phyloP scores from a whole-genome alignment of 2,329 filamentous ascomycete species.

The Helotiales sp. region DNA sequence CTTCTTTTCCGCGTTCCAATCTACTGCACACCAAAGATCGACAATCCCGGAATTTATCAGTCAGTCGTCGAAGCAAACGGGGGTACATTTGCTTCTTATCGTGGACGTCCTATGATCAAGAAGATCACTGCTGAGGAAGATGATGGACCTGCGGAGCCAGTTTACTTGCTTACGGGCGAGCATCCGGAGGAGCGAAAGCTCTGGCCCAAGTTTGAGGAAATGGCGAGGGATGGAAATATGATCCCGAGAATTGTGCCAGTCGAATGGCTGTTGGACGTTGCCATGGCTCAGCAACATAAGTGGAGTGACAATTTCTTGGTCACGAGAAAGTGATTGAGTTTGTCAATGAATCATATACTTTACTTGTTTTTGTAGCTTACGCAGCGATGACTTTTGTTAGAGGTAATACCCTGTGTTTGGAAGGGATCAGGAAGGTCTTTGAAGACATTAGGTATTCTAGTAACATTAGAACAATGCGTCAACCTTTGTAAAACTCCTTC shows the following conservation, averaged over 20 bases:
- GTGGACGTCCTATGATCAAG: constrained; percentile 69
- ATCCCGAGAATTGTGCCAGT: constrained; percentile 78
- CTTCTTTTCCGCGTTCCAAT: constrained; percentile 78
- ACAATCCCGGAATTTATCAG: constrained; percentile 83
- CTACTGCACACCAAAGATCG: constrained; percentile 83
- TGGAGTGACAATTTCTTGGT: constrained; percentile 66
- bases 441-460: constrained; percentile 10
- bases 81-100: constrained; percentile 79
- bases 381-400: not conserved
- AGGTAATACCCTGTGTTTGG: constrained; percentile 23
- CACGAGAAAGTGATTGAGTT: constrained; percentile 1
- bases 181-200: constrained; percentile 70
- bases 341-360: not conserved
- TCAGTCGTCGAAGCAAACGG: constrained; percentile 89
- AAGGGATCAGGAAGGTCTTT: not conserved
- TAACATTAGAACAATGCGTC: constrained; percentile 17
- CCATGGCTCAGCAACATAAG: constrained; percentile 84
- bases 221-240: constrained; percentile 80
- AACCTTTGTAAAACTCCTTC: constrained; percentile 15
- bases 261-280: constrained; percentile 89
- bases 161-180: constrained; percentile 81
- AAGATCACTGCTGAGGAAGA: constrained; percentile 66
- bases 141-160: constrained; percentile 66
- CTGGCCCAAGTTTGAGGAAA: constrained; percentile 79
- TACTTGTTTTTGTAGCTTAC: not conserved